A percentile compares a stretch with the other conserved stretches of the same genome.
These are phyloP conservation scores for Hirschfeldia incana DNA, from an alignment of 345 rosid species.

Conservation along the genomic window DNA sequence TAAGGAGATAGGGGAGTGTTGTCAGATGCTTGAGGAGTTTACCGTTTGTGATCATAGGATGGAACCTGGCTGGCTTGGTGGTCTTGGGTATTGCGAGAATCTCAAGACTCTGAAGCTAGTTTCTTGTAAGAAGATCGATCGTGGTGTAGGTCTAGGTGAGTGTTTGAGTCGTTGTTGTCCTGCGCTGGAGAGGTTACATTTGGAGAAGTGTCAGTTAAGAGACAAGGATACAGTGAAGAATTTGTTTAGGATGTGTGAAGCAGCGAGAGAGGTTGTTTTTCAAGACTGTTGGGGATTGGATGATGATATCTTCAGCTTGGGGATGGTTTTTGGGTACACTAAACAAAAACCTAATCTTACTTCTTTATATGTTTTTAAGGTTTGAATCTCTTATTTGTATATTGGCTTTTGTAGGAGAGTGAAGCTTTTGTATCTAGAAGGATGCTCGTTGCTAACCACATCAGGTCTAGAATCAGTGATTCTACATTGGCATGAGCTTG, in stretches of 20 bases:
- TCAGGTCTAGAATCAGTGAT: slow-evolving; percentile 70
- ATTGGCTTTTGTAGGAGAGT: slow-evolving; percentile 62
- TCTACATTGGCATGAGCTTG: slow-evolving; percentile 71
- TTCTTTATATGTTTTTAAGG: neutral
- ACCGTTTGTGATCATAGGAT: slow-evolving; percentile 77
- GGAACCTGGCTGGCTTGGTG: slow-evolving; percentile 95
- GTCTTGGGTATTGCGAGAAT: slow-evolving; percentile 76
- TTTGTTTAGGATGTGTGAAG: slow-evolving; percentile 68
- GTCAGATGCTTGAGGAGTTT: slow-evolving; percentile 95
- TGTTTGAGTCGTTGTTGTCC: slow-evolving; percentile 55
- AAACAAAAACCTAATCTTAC: neutral
- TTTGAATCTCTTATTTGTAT: neutral
- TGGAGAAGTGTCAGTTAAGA: slow-evolving; percentile 79
- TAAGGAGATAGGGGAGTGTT: slow-evolving; percentile 89
- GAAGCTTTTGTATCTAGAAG: slow-evolving; percentile 68
- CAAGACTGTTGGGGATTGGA: slow-evolving; percentile 97
- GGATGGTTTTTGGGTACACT: slow-evolving; percentile 66
- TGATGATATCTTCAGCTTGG: slow-evolving; percentile 62
- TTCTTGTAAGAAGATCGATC: slow-evolving; percentile 75
- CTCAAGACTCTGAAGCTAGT: slow-evolving; percentile 76
- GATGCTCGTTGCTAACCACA: slow-evolving; percentile 82
- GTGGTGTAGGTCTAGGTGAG: slow-evolving; percentile 56
- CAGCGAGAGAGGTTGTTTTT: slow-evolving; percentile 66
- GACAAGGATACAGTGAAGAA: slow-evolving; percentile 59
- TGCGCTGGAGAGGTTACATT: slow-evolving; percentile 75